Conservation (phyloP, 1,284 basidiomycete species). For the Trametes versicolor region DNA sequence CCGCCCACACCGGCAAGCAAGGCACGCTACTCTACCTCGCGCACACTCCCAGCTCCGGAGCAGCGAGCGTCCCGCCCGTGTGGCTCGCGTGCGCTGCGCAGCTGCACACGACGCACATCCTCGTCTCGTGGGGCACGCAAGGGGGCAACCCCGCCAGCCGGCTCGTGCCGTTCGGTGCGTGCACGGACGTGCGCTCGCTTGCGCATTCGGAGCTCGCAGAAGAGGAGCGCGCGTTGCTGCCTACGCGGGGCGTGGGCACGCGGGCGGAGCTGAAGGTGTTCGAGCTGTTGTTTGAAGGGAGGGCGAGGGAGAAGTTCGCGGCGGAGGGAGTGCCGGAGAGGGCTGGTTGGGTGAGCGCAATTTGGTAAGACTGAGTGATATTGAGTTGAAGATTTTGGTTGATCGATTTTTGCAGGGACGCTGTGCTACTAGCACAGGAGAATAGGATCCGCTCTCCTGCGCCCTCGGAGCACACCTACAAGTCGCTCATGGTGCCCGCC, state of each 20-base stretch:
- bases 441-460: conserved; percentile 31
- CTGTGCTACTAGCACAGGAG: conserved; percentile 56
- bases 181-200: conserved; percentile 71
- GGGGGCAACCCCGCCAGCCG: conserved; percentile 55
- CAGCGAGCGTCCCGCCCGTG: conserved; percentile 51
- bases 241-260: conserved; percentile 41
- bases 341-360: conserved; percentile 74
- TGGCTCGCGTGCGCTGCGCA: conserved; percentile 65
- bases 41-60: conserved; percentile 38
- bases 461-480: conserved; percentile 16
- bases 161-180: conserved; percentile 58
- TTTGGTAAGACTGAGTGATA: conserved; percentile 62
- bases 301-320: conserved; percentile 66
- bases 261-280: conserved; percentile 60
- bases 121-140: conserved; percentile 57
- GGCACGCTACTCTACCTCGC: conserved; percentile 63
- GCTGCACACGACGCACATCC: conserved; percentile 57
- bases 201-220: conserved; percentile 52
- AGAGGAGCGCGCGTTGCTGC: conserved; percentile 54
- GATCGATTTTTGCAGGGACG: conserved; percentile 57
- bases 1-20: conserved; percentile 49
- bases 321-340: conserved; percentile 67
- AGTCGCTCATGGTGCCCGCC: neutral
- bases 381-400: neutral
- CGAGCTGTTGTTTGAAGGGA: conserved; percentile 67